Base-by-base conservation (phyloP, 2,329 filamentous ascomycete genomes). In the Coleophoma eucalyptorum region DNA sequence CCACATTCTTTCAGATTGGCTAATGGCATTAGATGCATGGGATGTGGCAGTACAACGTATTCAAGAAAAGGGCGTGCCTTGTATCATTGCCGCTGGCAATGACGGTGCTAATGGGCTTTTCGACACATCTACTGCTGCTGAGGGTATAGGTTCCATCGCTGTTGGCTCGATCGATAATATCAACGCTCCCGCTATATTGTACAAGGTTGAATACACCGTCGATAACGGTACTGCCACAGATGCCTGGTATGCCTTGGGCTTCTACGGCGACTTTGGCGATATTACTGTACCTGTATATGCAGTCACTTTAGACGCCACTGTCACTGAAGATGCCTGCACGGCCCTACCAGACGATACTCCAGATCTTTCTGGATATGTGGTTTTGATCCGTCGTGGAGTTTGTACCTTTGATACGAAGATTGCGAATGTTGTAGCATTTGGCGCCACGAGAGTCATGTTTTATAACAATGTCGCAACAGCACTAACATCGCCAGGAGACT, bases 131-230 rank as follows among this genome's bases (percentile, higher is more conserved):
- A 26, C 45, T 32, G 33, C 45, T 16, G 33, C 45, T n/a, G 42
- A 44, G n/a, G 16, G 20, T 6, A 41, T 48, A 4, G 45, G 45
- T 12, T 33, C 34, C 7, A 40, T 20, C 15, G 33, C 45, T 31
- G 16, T 48, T 8, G 45, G 45, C 16, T 48, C 45, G 4, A 41
- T 48, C 21, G 45, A 37, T n/a, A 48, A 48, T 16, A 26, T 40
- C 18, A 48, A 48, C n/a, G 20, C 19, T 13, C 45, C 45, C 12
- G 42, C 42, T 6, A 13, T 44, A 15, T 32, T 44, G 16, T 26
- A 26, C 31, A 26, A 26, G 11, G 20, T 26, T 5, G 20, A 3
- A 5, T 15, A 21, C 42, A 11, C 16, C 18, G 20, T 26, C 16
- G 26, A n/a, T 44, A 26, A 20, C 12, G 42, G 19, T 31, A 33